A percentile compares a stretch with the other conserved stretches of the same genome.
phyloP scores from a whole-genome alignment of 768 basidiomycete genomes.

The Leccinum subgranulosum region DNA sequence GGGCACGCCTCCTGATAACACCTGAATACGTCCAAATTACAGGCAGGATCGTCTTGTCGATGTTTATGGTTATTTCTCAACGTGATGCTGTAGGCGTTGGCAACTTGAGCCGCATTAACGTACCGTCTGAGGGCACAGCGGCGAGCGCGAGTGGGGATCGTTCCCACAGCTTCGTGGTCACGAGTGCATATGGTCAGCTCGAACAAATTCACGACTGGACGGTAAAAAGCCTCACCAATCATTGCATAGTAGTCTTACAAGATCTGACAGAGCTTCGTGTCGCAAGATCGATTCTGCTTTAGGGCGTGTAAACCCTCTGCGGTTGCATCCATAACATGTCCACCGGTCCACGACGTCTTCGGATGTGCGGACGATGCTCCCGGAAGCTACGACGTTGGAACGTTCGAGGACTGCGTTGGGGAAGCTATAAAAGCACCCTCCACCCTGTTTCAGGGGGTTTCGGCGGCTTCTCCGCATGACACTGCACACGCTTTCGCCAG shows the following conservation, averaged over 20 bases:
- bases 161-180: conserved; percentile 71
- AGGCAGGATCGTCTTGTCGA: conserved; percentile 34
- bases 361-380: conserved; percentile 67
- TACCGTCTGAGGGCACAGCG: conserved; percentile 55
- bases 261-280: conserved; percentile 54
- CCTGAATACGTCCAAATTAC: conserved; percentile 75
- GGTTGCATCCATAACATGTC: conserved; percentile 50
- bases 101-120: conserved; percentile 62
- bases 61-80: conserved; percentile 21
- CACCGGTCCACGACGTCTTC: conserved; percentile 56
- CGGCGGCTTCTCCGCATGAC: conserved; percentile 52
- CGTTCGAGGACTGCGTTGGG: conserved; percentile 50
- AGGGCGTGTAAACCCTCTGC: conserved; percentile 59
- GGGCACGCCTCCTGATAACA: conserved; percentile 67
- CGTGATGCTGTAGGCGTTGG: conserved; percentile 50
- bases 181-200: conserved; percentile 57
- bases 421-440: conserved; percentile 54
- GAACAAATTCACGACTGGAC: conserved; percentile 74
- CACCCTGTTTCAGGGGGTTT: conserved; percentile 64
- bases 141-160: conserved; percentile 61
- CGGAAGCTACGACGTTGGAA: conserved; percentile 41
- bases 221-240: conserved; percentile 28
- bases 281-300: conserved; percentile 63
- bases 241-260: conserved; percentile 9
- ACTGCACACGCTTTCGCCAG: conserved; percentile 55